Percentiles rank a stretch among this genome's conserved stretches.
phyloP scores from a whole-genome alignment of 257 asterid genomes.

The Fraxinus excelsior region DNA sequence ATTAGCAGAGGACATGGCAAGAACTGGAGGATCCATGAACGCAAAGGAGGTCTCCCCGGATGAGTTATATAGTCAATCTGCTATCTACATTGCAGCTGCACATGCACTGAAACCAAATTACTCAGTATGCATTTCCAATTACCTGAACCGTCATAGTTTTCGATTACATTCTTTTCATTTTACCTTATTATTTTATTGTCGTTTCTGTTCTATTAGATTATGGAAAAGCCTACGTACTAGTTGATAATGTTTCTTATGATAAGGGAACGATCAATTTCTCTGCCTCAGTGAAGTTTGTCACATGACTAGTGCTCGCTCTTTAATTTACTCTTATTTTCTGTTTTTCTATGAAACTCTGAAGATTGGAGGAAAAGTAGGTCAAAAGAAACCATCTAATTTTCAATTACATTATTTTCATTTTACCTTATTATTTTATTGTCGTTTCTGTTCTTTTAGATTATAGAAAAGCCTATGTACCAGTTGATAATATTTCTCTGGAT shows the following conservation, averaged over 20 bases:
- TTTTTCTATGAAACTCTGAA: background rate
- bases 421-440: conserved; percentile 4
- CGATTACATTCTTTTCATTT: conserved; percentile 20
- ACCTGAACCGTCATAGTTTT: background rate
- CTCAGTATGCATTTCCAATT: conserved; percentile 55
- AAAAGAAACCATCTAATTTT: conserved; percentile 1
- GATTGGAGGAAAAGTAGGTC: background rate
- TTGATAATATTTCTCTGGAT: background rate
- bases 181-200: conserved; percentile 4
- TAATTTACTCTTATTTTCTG: background rate
- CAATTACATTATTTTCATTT: conserved; percentile 19
- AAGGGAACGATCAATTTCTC: background rate
- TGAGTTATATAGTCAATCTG: conserved; percentile 96
- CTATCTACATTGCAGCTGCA: conserved; percentile 96
- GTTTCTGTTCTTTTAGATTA: conserved; percentile 12
- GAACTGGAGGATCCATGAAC: conserved; percentile 75
- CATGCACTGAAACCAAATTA: conserved; percentile 92
- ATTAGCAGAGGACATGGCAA: conserved; percentile 93
- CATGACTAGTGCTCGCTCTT: background rate
- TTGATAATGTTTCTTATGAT: background rate
- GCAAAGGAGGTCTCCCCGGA: conserved; percentile 79
- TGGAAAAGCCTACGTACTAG: background rate
- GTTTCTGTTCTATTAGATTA: conserved; percentile 11
- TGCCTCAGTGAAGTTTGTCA: conserved; percentile 6
- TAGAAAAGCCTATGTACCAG: background rate